Base-by-base conservation (phyloP, 179 eudicot species). In the Pouteria campechiana region DNA sequence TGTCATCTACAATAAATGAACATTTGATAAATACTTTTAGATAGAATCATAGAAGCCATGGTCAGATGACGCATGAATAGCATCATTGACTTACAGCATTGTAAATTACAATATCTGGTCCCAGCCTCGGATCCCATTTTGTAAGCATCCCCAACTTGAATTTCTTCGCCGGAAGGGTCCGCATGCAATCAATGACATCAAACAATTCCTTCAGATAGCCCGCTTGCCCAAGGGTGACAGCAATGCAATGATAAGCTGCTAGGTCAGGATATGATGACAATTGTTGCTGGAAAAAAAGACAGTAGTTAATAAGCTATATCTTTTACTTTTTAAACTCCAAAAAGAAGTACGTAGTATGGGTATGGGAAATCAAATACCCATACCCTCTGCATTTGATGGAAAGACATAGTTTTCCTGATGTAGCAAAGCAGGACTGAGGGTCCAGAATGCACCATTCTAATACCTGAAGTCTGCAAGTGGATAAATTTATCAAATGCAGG, bases 151-250 rank as follows among this genome's bases (percentile, higher is more conserved):
- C 70, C 35, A 52, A 46, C 32, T 66, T 70, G 32, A 89, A 65
- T 58, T 79, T 85, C 58, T 61, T 62, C 52, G 48, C 59, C 46
- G 97, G 97, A 52, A 67, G 69, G 50, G 79, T 78, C 52, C 71
- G 68, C 95, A 89, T 85, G 68, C 59, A 60, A 68, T 89, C 97
- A 34, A 89, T 81, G 42, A 85, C 87, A 50, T 81, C 86, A 71
- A 89, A 89, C 3, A 89, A 63, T 59, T 89, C 97, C 69, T 64
- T 89, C 74, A 89, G 60, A 65, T 89, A 64, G 41, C 97, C 97
- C 17, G 93, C 95, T 81, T 85, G 93, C 60, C 97, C 97, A 63
- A 89, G 97, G 53, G 83, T 85, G 52, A 89, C 81, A 57, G 90
- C 86, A 50, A 89, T 72, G 17, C 78, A 78, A 44, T 41, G 89